These are phyloP conservation scores for sunflower (Helianthus annuus) DNA, from an alignment of 129 eudicot species.

Conservation along the genomic window HanXRQr2.0-SUNRISE NC_035438.2:85949621-85950120, in stretches of 20 bases:
- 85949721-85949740: background rate
- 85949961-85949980: slow-evolving; percentile 55
- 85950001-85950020: slow-evolving; percentile 38
- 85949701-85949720: background rate
- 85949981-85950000: slow-evolving; percentile 55
- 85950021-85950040: slow-evolving; percentile 30
- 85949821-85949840: slow-evolving; percentile 64
- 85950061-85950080: slow-evolving; percentile 78
- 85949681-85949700: background rate
- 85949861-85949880: slow-evolving; percentile 48
- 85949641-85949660: background rate
- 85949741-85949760: background rate
- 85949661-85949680: background rate
- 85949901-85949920: slow-evolving; percentile 64
- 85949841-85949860: slow-evolving; percentile 68
- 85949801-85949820: slow-evolving; percentile 54
- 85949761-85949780: slow-evolving; percentile 18
- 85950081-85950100: slow-evolving; percentile 58
- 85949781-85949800: slow-evolving; percentile 54
- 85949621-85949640: background rate
- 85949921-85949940: slow-evolving; percentile 46
- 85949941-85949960: slow-evolving; percentile 41
- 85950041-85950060: slow-evolving; percentile 35
- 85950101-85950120: slow-evolving; percentile 63
- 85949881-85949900: slow-evolving; percentile 60